Evolutionary conservation across 2,329 filamentous ascomycete species (phyloP), one percentile per base, ranked within the genome.

Genomic region (Ascochyta koolunga): DNA sequence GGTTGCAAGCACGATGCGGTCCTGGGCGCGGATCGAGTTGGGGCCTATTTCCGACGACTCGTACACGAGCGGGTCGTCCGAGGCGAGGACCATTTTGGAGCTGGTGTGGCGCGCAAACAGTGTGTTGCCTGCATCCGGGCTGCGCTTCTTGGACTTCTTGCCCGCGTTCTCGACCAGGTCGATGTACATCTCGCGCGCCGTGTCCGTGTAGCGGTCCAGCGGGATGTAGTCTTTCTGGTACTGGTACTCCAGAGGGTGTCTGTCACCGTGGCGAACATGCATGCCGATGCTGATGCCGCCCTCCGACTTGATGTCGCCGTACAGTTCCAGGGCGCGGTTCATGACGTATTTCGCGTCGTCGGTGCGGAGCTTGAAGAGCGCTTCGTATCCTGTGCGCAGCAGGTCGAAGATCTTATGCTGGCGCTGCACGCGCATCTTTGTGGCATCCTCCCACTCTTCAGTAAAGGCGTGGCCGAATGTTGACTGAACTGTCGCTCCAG

Each of bases 181-280:
- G 5, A 88, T 77, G 21, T 88, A 75, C 10, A 76, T 59, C 25
- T 82, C 79, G 31, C 79, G 76, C 1, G 85, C 87, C n/a, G 78
- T 82, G 52, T 86, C 80, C 25, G 81, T 77, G 70, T 91, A 96
- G 21, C 83, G 76, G 47, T 88, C 83, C 0, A 90, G 79, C 0
- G 92, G 92, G 16, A 96, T 85, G 68, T 96, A 96, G 25, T 89
- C 88, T 49, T 87, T 83, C 38, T 84, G 82, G 74, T 92, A 93
- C 70, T 93, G 88, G 65, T 83, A 88, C 71, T 93, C 90, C 52
- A 86, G 80, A 0, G 91, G 91, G 62, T 91, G 90, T 8, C 85
- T 80, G 70, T 96, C 91, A 24, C 91, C 91, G 50, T 87, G 89
- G 11, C 91, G 89, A 54, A 96, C 83, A 62, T 96, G 92, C 44